These are phyloP conservation scores for Poa pratensis DNA, from an alignment of 176 grass and related monocot species.

Conservation along the genomic window DNA sequence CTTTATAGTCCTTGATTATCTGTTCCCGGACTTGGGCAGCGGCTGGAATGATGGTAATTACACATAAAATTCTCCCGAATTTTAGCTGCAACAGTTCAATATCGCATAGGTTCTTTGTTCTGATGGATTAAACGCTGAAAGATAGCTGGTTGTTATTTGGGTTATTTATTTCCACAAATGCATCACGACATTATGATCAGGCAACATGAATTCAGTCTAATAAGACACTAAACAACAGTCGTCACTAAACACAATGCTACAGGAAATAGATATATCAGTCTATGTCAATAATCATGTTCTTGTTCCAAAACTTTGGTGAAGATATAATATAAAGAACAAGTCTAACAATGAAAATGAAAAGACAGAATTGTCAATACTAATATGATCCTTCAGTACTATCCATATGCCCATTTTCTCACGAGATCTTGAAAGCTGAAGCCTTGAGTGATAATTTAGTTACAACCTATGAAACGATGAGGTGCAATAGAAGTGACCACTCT, in stretches of 20 bases:
- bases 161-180: background rate
- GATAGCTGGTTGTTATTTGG: background rate
- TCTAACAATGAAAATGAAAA: background rate
- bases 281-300: conserved; percentile 14
- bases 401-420: background rate
- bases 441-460: background rate
- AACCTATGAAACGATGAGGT: background rate
- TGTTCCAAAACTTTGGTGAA: background rate
- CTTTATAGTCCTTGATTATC: conserved; percentile 33
- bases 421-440: background rate
- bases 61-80: background rate
- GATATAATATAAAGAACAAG: background rate
- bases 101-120: background rate
- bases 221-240: background rate
- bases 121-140: conserved; percentile 20
- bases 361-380: background rate
- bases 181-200: background rate
- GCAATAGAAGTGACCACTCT: background rate
- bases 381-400: conserved; percentile 3
- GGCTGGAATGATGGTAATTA: background rate
- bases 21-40: background rate
- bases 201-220: background rate
- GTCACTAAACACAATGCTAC: background rate
- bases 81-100: background rate
- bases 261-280: background rate